Percentiles rank a stretch among this genome's conserved stretches.
phyloP scores from a whole-genome alignment of 805 yeast species.

The Yarrowia sp. region DNA sequence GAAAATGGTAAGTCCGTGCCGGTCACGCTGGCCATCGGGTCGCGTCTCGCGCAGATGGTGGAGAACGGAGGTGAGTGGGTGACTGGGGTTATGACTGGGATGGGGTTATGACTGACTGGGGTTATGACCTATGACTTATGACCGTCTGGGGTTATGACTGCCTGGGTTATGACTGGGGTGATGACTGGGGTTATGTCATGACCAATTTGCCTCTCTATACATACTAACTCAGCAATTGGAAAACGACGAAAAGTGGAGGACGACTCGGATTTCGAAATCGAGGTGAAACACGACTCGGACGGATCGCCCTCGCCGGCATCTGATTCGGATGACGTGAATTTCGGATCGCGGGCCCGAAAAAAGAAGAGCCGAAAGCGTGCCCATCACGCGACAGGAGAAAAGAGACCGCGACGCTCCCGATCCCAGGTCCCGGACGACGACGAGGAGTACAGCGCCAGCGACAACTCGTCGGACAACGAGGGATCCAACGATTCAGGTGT shows the following conservation, averaged over 20 bases:
- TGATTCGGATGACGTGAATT: slow-evolving; percentile 13
- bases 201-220: no score
- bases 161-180: no score
- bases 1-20: slow-evolving; percentile 24
- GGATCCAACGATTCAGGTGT: slow-evolving; percentile 5
- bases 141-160: no score
- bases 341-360: not conserved
- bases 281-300: not conserved
- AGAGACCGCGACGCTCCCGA: slow-evolving; percentile 5
- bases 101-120: no score
- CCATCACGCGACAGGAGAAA: not conserved
- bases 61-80: slow-evolving; percentile 16
- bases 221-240: slow-evolving; percentile 7
- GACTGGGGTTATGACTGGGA: no score
- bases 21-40: slow-evolving; percentile 29
- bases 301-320: slow-evolving; percentile 13
- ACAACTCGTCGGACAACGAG: slow-evolving; percentile 10
- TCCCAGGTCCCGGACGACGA: slow-evolving; percentile 24
- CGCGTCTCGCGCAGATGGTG: slow-evolving; percentile 24
- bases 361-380: slow-evolving; percentile 5
- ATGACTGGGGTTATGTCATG: no score
- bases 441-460: not conserved
- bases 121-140: no score
- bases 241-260: slow-evolving; percentile 17
- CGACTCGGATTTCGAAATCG: slow-evolving; percentile 9